These are phyloP conservation scores for Backusella westeae DNA, from an alignment of 192 early-diverging fungal species.

Conservation along the genomic window DNA sequence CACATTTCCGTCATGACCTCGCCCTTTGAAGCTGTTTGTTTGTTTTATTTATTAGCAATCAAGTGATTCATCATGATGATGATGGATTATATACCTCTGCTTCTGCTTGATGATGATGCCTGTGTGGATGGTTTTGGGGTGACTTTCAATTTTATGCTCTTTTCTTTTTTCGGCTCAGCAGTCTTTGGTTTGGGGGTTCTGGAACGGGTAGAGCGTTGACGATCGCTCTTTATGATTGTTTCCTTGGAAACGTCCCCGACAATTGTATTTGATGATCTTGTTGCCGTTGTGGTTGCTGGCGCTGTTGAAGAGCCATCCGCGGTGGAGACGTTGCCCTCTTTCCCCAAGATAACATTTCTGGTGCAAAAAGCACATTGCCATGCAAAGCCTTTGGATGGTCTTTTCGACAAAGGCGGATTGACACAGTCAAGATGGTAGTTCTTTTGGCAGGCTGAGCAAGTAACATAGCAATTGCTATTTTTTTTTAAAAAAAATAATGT, in stretches of 20 bases:
- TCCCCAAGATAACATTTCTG: slow-evolving; percentile 27
- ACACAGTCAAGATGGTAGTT: slow-evolving; percentile 83
- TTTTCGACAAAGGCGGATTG: slow-evolving; percentile 70
- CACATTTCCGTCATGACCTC: slow-evolving; percentile 61
- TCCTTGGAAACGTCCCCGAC: neutral
- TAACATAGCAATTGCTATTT: slow-evolving; percentile 59
- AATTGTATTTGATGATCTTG: neutral
- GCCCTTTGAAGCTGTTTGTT: slow-evolving; percentile 5
- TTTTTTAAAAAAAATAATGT: neutral
- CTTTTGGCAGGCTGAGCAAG: slow-evolving; percentile 74
- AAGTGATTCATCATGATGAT: too few relatives aligned
- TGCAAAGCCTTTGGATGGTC: slow-evolving; percentile 82
- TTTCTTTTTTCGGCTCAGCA: neutral
- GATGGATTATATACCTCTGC: neutral
- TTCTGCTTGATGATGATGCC: neutral
- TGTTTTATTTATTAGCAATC: too few relatives aligned
- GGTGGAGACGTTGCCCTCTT: neutral
- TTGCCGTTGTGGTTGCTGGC: neutral
- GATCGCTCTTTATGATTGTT: neutral
- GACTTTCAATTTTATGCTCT: neutral
- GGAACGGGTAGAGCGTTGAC: neutral
- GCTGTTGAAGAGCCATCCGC: neutral
- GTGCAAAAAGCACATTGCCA: slow-evolving; percentile 84
- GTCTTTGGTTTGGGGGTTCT: neutral
- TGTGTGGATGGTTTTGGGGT: neutral